These are phyloP conservation scores for Diaporthe citrichinensis DNA, from an alignment of 2,329 filamentous ascomycete species.

Conservation along the genomic window DNA sequence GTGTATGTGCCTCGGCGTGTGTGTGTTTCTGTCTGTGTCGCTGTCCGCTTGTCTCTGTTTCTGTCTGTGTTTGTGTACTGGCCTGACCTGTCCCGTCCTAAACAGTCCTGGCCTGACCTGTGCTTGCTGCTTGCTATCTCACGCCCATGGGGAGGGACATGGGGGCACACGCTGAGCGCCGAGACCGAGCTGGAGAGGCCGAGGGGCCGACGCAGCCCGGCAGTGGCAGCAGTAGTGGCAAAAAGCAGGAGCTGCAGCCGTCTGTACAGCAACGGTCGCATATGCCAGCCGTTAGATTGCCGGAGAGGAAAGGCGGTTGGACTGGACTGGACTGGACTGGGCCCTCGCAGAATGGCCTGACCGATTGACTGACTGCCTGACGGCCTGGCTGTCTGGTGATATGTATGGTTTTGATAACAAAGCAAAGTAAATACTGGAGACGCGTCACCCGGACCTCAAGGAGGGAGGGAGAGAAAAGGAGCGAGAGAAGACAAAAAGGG, in stretches of 20 bases:
- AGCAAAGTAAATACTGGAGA: slow-evolving; percentile 10
- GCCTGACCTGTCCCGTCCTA: background rate
- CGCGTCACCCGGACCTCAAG: background rate
- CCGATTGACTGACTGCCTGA: background rate
- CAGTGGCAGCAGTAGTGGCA: slow-evolving; percentile 13
- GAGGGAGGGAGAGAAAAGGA: background rate
- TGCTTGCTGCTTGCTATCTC: slow-evolving; percentile 12
- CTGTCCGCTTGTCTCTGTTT: background rate
- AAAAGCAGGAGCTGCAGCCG: slow-evolving; percentile 10
- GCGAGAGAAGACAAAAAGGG: slow-evolving; percentile 16
- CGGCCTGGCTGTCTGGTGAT: background rate
- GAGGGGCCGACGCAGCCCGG: slow-evolving; percentile 20
- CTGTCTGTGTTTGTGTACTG: slow-evolving; percentile 3
- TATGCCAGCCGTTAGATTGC: background rate
- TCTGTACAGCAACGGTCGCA: background rate
- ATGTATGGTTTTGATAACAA: background rate
- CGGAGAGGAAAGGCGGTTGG: background rate
- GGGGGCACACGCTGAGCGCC: slow-evolving; percentile 18
- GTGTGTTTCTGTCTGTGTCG: background rate
- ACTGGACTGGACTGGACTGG: background rate
- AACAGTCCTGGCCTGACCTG: background rate
- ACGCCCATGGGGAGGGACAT: background rate
- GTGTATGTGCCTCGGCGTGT: background rate
- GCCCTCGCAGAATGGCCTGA: background rate
- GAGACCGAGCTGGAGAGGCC: slow-evolving; percentile 26